Conservation (phyloP, 495 filamentous ascomycete genomes). For the Letharia columbiana region DNA sequence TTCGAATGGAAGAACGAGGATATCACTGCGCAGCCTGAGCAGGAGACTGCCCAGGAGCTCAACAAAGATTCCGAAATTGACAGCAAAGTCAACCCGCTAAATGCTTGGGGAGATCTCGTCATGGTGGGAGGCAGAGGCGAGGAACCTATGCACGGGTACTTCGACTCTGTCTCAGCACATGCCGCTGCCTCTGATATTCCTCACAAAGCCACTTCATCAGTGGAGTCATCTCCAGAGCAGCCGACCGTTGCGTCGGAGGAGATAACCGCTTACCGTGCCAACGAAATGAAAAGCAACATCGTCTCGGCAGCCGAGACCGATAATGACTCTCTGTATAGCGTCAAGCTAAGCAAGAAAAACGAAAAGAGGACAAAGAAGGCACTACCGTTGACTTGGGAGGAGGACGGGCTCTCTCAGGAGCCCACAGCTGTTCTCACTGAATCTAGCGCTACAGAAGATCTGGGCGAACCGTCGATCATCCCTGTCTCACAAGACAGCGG, state of each 20-base stretch:
- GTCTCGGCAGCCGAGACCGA: neutral
- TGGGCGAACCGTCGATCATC: neutral
- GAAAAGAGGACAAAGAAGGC: conserved; percentile 27
- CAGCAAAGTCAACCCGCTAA: neutral
- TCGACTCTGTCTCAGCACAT: conserved; percentile 1
- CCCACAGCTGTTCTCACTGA: neutral
- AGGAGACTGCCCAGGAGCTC: conserved; percentile 12
- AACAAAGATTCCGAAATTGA: neutral
- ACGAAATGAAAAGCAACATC: neutral
- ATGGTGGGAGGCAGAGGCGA: neutral
- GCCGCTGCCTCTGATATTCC: neutral
- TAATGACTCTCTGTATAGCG: neutral
- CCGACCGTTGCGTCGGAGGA: neutral
- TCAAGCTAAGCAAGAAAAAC: conserved; percentile 27
- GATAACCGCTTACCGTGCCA: neutral
- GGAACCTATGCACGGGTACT: neutral
- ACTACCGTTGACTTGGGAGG: neutral
- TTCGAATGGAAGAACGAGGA: conserved; percentile 26
- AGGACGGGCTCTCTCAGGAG: conserved; percentile 2
- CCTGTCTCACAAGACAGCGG: neutral
- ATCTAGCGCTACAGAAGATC: neutral
- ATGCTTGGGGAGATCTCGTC: neutral
- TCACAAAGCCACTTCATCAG: neutral
- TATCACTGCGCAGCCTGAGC: conserved; percentile 14
- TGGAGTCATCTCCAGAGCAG: neutral